phyloP scores from a whole-genome alignment of 1,284 basidiomycete species.

The Coniferiporia sulphurascens region DNA sequence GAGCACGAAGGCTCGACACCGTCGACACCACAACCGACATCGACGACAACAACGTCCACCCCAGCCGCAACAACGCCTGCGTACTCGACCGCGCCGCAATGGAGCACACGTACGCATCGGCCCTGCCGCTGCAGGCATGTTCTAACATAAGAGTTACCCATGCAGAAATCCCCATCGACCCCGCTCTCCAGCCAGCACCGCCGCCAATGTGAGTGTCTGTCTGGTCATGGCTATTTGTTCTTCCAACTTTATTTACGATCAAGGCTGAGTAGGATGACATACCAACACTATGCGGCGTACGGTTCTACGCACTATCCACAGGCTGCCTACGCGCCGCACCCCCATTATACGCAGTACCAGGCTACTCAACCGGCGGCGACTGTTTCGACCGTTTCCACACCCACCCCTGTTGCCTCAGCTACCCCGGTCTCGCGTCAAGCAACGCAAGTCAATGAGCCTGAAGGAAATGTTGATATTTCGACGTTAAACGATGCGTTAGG shows the following conservation, averaged over 20 bases:
- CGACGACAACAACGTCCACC: constrained; percentile 24
- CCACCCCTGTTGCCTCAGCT: constrained; percentile 14
- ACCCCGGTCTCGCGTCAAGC: constrained; percentile 18
- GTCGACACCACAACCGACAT: constrained; percentile 20
- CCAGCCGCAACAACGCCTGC: constrained; percentile 16
- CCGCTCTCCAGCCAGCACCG: constrained; percentile 49
- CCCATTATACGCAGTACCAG: constrained; percentile 48
- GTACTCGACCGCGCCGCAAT: constrained; percentile 34
- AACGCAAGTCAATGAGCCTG: constrained; percentile 14
- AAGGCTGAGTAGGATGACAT: constrained; percentile 31
- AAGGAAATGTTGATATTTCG: constrained; percentile 60
- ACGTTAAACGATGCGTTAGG: constrained; percentile 78
- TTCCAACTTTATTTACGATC: constrained; percentile 14
- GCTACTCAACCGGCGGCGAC: constrained; percentile 30
- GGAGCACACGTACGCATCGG: constrained; percentile 37
- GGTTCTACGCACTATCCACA: constrained; percentile 45
- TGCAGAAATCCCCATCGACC: constrained; percentile 62
- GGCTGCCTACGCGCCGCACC: constrained; percentile 34
- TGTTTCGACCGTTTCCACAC: constrained; percentile 24
- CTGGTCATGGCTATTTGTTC: background rate
- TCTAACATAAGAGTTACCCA: background rate
- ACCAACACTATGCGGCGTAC: constrained; percentile 36
- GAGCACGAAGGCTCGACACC: constrained; percentile 16
- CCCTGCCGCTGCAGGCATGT: constrained; percentile 17
- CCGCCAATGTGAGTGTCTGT: constrained; percentile 34